Percentiles rank a stretch among this genome's conserved stretches.
Conservation (phyloP, 2,329 filamentous ascomycete species). For the Alternaria tenuissima region DNA sequence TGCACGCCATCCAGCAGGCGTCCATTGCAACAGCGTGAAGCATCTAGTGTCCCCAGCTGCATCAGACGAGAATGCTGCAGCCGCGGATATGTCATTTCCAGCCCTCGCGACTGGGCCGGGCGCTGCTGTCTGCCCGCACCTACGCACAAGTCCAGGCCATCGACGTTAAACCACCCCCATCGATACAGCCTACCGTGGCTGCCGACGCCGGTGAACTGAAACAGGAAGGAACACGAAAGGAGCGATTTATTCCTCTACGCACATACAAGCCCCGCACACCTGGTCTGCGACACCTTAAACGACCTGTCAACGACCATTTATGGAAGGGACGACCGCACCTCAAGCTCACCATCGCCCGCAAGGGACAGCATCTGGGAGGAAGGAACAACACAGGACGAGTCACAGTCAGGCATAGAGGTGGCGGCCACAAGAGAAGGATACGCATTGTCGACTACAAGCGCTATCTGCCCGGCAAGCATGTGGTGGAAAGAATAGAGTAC, state of each 20-base stretch:
- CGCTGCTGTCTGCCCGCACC: conserved; percentile 58
- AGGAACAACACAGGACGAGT: conserved; percentile 87
- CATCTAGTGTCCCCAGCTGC: conserved; percentile 22
- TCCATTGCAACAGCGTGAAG: conserved; percentile 30
- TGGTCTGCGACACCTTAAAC: conserved; percentile 87
- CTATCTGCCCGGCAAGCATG: conserved; percentile 78
- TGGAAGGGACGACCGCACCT: conserved; percentile 91
- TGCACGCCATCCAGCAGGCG: conserved; percentile 27
- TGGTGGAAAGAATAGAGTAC: conserved; percentile 94
- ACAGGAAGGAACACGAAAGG: conserved; percentile 39
- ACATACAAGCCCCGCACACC: conserved; percentile 95
- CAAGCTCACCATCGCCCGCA: conserved; percentile 87
- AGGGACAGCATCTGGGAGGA: conserved; percentile 90
- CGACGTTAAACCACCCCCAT: conserved; percentile 44
- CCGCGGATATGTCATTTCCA: conserved; percentile 67
- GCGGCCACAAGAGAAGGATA: conserved; percentile 90
- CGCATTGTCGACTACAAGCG: conserved; percentile 89
- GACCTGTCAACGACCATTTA: conserved; percentile 94
- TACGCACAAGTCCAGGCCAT: conserved; percentile 60
- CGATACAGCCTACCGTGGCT: conserved; percentile 45
- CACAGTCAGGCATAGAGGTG: conserved; percentile 90
- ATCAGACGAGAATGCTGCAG: conserved; percentile 65
- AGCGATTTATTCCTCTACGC: conserved; percentile 64
- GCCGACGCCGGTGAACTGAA: conserved; percentile 36
- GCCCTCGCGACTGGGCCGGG: conserved; percentile 59